Percentiles rank a stretch among this genome's conserved stretches.
Evolutionary conservation across 2,329 filamentous ascomycete species (phyloP).

Genomic region (Colletotrichum chlorophyti): DNA sequence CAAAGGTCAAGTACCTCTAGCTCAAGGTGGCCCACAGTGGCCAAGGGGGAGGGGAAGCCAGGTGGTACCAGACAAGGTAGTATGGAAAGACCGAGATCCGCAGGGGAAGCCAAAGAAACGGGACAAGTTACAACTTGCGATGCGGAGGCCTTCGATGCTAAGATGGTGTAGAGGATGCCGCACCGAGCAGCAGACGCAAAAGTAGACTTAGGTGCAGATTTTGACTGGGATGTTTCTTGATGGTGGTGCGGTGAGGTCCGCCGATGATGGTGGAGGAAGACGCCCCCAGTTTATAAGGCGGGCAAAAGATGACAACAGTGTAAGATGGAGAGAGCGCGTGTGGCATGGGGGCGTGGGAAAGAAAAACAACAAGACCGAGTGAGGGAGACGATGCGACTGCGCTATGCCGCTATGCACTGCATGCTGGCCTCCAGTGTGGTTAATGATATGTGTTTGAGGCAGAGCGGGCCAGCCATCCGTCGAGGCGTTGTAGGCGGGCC

Average conservation of each 20-base stretch:
- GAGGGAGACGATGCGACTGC: conserved; percentile 15
- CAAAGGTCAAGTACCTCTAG: no score
- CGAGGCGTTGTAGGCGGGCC: no score
- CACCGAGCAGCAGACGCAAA: conserved; percentile 8
- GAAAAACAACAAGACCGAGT: no score
- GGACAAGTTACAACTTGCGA: conserved; percentile 1
- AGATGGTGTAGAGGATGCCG: conserved; percentile 12
- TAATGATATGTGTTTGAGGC: no score
- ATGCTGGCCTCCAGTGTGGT: conserved; percentile 17
- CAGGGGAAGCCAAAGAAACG: conserved; percentile 21
- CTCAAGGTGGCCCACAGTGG: conserved; percentile 19
- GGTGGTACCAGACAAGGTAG: conserved; percentile 11
- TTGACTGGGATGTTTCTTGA: conserved; percentile 22
- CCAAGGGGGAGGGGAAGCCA: conserved; percentile 21
- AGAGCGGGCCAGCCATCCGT: no score
- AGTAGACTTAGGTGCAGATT: conserved; percentile 1
- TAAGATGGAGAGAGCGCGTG: no score
- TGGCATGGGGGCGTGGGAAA: no score
- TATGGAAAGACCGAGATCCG: conserved; percentile 11
- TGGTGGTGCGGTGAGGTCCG: conserved; percentile 18
- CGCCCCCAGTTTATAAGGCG: conserved; percentile 12
- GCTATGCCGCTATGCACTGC: conserved; percentile 8
- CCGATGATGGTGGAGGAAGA: conserved; percentile 13
- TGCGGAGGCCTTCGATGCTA: conserved; percentile 11
- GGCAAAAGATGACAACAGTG: no score